phyloP scores from a whole-genome alignment of 2,329 filamentous ascomycete species.

The Diatrype stigma region DNA sequence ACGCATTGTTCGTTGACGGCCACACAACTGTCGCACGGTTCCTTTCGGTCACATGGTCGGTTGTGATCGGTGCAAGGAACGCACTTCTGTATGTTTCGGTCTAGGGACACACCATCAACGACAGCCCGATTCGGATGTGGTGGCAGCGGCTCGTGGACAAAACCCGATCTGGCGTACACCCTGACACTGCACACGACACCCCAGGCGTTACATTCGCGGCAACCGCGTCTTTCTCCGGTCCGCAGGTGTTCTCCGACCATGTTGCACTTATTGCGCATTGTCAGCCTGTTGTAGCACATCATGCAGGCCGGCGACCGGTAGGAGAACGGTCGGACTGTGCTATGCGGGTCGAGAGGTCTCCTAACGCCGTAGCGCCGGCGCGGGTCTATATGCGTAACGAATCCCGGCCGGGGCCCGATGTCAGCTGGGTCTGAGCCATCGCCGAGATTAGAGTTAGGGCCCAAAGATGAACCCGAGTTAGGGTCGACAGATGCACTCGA shows the following conservation, averaged over 20 bases:
- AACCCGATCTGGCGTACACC: background rate
- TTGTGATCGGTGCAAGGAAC: too few species aligned
- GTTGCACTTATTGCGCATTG: background rate
- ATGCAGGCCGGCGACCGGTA: background rate
- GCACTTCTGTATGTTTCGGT: too few species aligned
- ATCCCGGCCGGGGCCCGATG: background rate
- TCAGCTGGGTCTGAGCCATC: too few species aligned
- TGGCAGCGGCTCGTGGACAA: background rate
- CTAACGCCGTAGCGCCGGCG: background rate
- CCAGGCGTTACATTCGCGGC: background rate
- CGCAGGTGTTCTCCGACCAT: too few species aligned
- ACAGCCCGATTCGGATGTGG: background rate
- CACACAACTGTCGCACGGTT: background rate
- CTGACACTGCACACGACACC: background rate
- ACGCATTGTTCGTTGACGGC: background rate
- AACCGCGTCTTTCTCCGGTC: too few species aligned
- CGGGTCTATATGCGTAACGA: background rate
- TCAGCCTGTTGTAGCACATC: background rate
- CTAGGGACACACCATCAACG: too few species aligned
- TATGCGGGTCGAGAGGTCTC: background rate
- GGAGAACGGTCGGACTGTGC: too few species aligned
- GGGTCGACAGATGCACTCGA: too few species aligned
- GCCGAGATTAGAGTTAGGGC: too few species aligned
- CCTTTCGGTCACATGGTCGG: background rate
- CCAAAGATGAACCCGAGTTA: too few species aligned